phyloP scores from a whole-genome alignment of 2,329 filamentous ascomycete species.

The Ascosphaera apis region DNA sequence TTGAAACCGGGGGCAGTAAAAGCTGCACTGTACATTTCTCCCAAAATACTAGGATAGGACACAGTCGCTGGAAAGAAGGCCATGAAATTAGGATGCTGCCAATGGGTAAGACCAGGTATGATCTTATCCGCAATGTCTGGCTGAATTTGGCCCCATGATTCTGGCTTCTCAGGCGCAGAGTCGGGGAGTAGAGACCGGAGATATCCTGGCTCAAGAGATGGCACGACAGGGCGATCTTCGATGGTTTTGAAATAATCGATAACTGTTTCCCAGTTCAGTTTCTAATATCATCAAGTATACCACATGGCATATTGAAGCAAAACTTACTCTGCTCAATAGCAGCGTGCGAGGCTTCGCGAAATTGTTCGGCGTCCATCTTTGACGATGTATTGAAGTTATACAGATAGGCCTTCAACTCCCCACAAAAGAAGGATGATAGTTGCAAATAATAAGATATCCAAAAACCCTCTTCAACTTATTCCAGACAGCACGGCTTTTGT shows the following conservation, averaged over 20 bases:
- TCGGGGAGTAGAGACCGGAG: constrained; percentile 55
- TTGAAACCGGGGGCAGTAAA: constrained; percentile 89
- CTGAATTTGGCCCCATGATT: constrained; percentile 53
- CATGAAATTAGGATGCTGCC: constrained; percentile 88
- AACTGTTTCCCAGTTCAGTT: constrained; percentile 27
- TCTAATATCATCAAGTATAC: neutral
- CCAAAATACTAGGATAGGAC: constrained; percentile 64
- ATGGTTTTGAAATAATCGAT: constrained; percentile 64
- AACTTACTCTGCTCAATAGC: constrained; percentile 60
- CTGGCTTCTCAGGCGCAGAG: constrained; percentile 42
- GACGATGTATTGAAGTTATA: neutral
- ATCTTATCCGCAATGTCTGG: constrained; percentile 68
- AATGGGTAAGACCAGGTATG: constrained; percentile 80
- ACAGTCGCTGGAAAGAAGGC: constrained; percentile 76
- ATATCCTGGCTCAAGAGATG: constrained; percentile 64
- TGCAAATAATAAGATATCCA: neutral
- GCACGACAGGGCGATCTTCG: constrained; percentile 45
- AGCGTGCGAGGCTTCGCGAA: constrained; percentile 50
- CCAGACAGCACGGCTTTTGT: too few relatives aligned
- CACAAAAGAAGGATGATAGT: neutral
- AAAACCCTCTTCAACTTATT: too few relatives aligned
- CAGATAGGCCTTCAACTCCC: neutral
- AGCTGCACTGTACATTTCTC: constrained; percentile 74
- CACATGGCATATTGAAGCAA: neutral
- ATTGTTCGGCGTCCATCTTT: constrained; percentile 56